A percentile compares a stretch with the other conserved stretches of the same genome.
These are phyloP conservation scores for Phyllosticta citriasiana DNA, from an alignment of 2,329 filamentous ascomycete species.

Conservation along the genomic window DNA sequence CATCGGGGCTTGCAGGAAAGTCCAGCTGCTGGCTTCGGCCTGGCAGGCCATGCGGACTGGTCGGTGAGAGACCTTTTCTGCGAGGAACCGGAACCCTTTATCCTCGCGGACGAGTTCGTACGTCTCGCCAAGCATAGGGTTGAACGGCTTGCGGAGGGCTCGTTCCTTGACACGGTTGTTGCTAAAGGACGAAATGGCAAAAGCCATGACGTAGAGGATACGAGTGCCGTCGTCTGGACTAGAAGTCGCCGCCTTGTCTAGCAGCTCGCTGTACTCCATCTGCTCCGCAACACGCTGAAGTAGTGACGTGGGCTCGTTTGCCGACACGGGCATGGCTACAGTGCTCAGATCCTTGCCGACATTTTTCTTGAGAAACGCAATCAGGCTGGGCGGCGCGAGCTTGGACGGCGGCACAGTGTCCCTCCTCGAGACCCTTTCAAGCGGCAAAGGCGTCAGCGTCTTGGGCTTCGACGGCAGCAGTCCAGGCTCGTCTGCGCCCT, in stretches of 20 bases:
- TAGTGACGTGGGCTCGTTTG: conserved; percentile 84
- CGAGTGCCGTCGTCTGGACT: conserved; percentile 55
- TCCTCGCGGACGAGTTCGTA: conserved; percentile 86
- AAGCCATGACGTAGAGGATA: conserved; percentile 76
- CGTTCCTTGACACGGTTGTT: conserved; percentile 77
- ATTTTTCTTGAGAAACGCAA: conserved; percentile 91
- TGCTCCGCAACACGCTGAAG: conserved; percentile 85
- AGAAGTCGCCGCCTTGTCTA: conserved; percentile 53
- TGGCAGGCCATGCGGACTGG: conserved; percentile 90
- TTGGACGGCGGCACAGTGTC: conserved; percentile 62
- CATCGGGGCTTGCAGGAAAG: conserved; percentile 73
- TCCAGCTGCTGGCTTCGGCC: conserved; percentile 79
- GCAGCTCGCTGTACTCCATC: conserved; percentile 77
- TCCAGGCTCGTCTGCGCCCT: conserved; percentile 27
- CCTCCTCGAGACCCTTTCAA: conserved; percentile 59
- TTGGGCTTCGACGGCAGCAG: conserved; percentile 71
- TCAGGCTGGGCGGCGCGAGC: conserved; percentile 76
- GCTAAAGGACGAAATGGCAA: conserved; percentile 81
- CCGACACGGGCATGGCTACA: conserved; percentile 93
- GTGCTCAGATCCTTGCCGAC: conserved; percentile 95
- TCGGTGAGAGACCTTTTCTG: conserved; percentile 89
- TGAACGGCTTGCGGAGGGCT: conserved; percentile 91
- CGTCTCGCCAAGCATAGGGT: conserved; percentile 91
- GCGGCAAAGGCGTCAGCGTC: conserved; percentile 64
- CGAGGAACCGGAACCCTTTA: conserved; percentile 78